phyloP scores from a whole-genome alignment of 2,329 filamentous ascomycete species.

The Fusarium lateritium region DNA sequence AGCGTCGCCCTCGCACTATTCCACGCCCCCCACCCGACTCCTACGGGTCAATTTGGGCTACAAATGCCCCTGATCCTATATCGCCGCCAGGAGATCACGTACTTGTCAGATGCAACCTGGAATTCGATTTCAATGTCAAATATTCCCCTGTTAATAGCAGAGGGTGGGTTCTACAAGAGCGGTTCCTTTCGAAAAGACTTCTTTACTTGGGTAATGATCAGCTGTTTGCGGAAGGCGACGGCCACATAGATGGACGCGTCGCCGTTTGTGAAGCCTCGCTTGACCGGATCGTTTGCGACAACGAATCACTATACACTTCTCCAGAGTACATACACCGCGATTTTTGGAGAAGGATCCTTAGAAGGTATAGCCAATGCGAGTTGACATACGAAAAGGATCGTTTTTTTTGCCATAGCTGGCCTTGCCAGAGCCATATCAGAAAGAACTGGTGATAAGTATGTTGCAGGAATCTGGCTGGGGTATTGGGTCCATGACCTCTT shows the following conservation, averaged over 20 bases:
- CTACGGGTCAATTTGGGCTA: too few relatives aligned
- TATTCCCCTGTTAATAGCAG: neutral
- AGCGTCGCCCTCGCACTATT: rapidly evolving
- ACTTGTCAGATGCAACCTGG: rapidly evolving
- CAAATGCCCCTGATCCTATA: too few relatives aligned
- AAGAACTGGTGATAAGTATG: neutral
- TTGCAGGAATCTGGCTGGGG: neutral
- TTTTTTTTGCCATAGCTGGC: neutral
- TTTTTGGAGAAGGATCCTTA: rapidly evolving
- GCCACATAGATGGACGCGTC: rapidly evolving
- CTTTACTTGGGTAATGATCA: neutral
- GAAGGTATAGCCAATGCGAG: neutral
- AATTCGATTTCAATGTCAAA: rapidly evolving
- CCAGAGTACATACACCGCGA: rapidly evolving
- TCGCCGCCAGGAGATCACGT: rapidly evolving
- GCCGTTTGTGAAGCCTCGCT: neutral
- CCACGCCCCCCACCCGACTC: rapidly evolving
- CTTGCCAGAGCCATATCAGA: neutral
- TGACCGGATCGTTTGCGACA: too few relatives aligned
- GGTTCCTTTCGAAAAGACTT: neutral
- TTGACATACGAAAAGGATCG: neutral
- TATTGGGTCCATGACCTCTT: neutral
- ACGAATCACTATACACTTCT: neutral
- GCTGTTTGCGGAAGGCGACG: conserved; percentile 1
- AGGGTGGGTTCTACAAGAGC: neutral